Evolutionary conservation across 2,329 filamentous ascomycete species (phyloP), one percentile per base, ranked within the genome.

Genomic region (Penicillium sp.): DNA sequence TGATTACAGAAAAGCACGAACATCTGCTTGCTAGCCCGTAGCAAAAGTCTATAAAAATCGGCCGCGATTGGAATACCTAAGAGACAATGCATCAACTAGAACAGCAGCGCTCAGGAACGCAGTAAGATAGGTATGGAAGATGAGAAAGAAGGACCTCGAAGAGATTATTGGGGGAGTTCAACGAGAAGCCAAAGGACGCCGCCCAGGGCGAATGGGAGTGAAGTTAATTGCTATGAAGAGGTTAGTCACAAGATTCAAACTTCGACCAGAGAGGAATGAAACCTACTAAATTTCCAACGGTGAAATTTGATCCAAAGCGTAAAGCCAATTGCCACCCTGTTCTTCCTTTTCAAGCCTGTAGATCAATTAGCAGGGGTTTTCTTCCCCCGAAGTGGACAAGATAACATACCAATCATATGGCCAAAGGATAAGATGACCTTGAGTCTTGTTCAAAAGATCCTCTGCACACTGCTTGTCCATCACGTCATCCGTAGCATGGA

Each of bases 281-380:
- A 70, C 75, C 68, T 71, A 76, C 74, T 99, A 99, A 68, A 99
- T 97, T 77, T 97, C 92, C 75, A 99, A 81, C 54, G 94, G 94
- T 66, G 94, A 95, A 71, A 99, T 88, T 73, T 95, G 89, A 73
- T 99, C 94, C 53, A 97, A 90, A 69, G 93, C 91, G 76, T 96
- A 97, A 59, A 97, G 83, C 94, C 94, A 99, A 70, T 97, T 96
- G 54, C 92, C 90, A 62, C 91, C 92, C 68, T 87, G 85, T 78
- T 97, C 94, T 76, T 97, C 94, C 53, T 88, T 89, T 65, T 89
- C 84, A 51, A 96, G 84, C 92, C 81, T 83, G 49, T 20, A 20
- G 12, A 26, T 27, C 14, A 20, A 26, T 49, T 18, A 12, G 56
- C 15, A 46, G 8, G 14, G 23, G 4, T 15, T 11, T 15, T n/a